These are phyloP conservation scores for Hanseniaspora hatyaiensis DNA, from an alignment of 805 yeast genomes.

Conservation along the genomic window DNA sequence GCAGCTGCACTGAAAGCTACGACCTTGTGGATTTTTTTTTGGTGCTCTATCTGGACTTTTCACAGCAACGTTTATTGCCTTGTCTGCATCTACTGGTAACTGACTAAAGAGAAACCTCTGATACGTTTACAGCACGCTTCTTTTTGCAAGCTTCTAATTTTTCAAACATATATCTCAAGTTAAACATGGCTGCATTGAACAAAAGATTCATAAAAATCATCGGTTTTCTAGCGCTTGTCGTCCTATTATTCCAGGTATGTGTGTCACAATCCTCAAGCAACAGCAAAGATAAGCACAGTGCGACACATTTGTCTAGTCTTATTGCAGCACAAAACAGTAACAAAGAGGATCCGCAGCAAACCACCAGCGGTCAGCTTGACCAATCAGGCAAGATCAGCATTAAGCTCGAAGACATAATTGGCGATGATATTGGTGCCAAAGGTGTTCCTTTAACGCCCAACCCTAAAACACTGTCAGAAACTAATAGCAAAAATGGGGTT, in stretches of 20 bases:
- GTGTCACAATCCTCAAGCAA: neutral
- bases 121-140: too few species aligned
- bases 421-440: slow-evolving; percentile 5
- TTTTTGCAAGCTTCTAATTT: too few species aligned
- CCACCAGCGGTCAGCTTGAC: neutral
- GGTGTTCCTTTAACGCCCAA: slow-evolving; percentile 7
- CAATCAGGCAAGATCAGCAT: neutral
- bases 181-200: neutral
- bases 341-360: neutral
- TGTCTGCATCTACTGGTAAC: too few species aligned
- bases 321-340: neutral
- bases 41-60: too few species aligned
- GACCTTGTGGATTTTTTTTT: too few species aligned
- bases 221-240: slow-evolving; percentile 8
- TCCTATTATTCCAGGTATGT: slow-evolving; percentile 1
- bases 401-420: slow-evolving; percentile 4
- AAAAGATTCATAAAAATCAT: slow-evolving; percentile 15
- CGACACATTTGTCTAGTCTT: neutral
- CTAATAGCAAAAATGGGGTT: too few species aligned
- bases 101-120: too few species aligned
- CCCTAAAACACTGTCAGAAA: too few species aligned
- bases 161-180: too few species aligned
- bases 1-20: too few species aligned
- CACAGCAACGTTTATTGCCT: too few species aligned
- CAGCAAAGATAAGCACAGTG: neutral